Percentiles rank a stretch among this genome's conserved stretches.
Conservation (phyloP, 805 yeast genomes). For the Metschnikowia baotianmanensis region DNA sequence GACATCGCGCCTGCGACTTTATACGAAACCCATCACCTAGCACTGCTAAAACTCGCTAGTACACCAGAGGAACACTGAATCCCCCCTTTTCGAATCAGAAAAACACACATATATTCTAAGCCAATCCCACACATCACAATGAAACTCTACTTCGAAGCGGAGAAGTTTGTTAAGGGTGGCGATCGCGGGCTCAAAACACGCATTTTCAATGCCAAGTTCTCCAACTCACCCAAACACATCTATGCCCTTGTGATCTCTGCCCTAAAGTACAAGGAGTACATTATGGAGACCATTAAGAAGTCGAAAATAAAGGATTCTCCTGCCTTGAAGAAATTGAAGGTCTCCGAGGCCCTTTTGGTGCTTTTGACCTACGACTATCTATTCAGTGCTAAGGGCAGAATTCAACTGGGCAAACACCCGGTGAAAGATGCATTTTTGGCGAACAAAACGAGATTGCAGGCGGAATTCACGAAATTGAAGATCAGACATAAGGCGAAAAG, state of each 20-base stretch:
- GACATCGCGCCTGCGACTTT: too few relatives aligned
- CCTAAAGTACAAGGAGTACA: conserved; percentile 63
- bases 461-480: conserved; percentile 78
- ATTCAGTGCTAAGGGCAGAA: conserved; percentile 71
- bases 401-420: conserved; percentile 86
- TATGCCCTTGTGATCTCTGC: conserved; percentile 83
- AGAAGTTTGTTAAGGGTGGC: conserved; percentile 31
- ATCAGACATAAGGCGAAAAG: conserved; percentile 63
- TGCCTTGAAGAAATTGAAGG: conserved; percentile 37
- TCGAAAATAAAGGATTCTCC: conserved; percentile 58
- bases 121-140: conserved; percentile 15
- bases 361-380: conserved; percentile 80
- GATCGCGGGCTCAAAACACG: conserved; percentile 33
- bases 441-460: conserved; percentile 76
- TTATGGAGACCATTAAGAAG: conserved; percentile 60
- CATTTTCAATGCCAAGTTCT: conserved; percentile 35
- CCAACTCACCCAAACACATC: conserved; percentile 73
- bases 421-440: conserved; percentile 76
- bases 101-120: background rate
- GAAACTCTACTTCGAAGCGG: conserved; percentile 46
- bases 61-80: too few relatives aligned
- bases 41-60: too few relatives aligned
- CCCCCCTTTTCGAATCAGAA: too few relatives aligned
- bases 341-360: conserved; percentile 54
- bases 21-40: too few relatives aligned